These are phyloP conservation scores for Asterella californica DNA, from an alignment of 225 moss, liverwort and hornwort species.

Conservation along the genomic window DNA sequence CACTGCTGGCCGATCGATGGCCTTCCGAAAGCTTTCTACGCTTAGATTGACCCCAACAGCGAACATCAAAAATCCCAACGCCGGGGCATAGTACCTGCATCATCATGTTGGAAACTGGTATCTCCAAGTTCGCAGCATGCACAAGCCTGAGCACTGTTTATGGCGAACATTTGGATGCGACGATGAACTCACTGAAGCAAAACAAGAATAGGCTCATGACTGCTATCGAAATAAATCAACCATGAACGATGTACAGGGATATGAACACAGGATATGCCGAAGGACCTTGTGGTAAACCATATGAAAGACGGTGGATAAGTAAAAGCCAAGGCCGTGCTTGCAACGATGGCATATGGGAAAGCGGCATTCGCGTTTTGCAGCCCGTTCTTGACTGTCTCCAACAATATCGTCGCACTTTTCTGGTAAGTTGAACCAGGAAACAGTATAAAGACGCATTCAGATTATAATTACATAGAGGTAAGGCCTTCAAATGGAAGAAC, in stretches of 20 bases:
- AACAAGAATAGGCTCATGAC: background rate
- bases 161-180: background rate
- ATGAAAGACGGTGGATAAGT: conserved; percentile 71
- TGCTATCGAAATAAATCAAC: background rate
- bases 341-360: conserved; percentile 66
- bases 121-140: background rate
- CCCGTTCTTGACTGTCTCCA: conserved; percentile 25
- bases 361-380: conserved; percentile 67
- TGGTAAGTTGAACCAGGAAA: conserved; percentile 15
- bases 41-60: conserved; percentile 90
- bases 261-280: background rate
- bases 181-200: background rate
- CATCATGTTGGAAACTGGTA: background rate
- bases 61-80: conserved; percentile 89
- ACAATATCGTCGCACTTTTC: background rate
- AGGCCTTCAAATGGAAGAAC: background rate
- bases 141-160: background rate
- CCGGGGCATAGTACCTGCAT: conserved; percentile 84
- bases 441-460: background rate
- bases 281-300: conserved; percentile 86
- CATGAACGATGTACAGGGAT: background rate
- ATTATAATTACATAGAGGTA: background rate
- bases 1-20: conserved; percentile 63
- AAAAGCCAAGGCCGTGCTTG: conserved; percentile 72
- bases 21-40: conserved; percentile 65